phyloP scores from a whole-genome alignment of 1,284 basidiomycete species.

The Prillingera fragicola region DNA sequence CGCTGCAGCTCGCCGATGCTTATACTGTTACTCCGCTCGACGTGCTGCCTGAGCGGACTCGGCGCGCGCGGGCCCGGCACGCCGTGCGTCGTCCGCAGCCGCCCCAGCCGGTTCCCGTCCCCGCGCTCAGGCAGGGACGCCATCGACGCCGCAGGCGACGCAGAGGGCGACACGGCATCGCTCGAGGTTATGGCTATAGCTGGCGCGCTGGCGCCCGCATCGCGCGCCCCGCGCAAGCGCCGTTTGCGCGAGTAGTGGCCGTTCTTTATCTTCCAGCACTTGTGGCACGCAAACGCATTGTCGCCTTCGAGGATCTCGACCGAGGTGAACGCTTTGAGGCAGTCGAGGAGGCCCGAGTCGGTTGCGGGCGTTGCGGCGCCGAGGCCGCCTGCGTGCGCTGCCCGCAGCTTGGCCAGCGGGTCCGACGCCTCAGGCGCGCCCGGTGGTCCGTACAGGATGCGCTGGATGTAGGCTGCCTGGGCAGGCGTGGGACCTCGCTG shows the following conservation, averaged over 20 bases:
- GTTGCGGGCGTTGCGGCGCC: constrained; percentile 1
- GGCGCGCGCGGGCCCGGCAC: constrained; percentile 32
- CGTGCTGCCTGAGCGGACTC: constrained; percentile 32
- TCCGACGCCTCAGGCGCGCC: constrained; percentile 20
- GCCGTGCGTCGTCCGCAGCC: no score
- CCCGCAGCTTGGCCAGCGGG: constrained; percentile 37
- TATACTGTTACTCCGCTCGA: constrained; percentile 9
- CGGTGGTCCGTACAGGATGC: constrained; percentile 41
- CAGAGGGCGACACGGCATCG: no score
- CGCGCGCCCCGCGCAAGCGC: background rate
- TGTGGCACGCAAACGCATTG: constrained; percentile 85
- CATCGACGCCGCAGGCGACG: no score
- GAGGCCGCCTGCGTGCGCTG: constrained; percentile 29
- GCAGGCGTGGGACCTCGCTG: constrained; percentile 39
- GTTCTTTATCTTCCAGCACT: constrained; percentile 71
- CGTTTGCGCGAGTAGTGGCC: constrained; percentile 29
- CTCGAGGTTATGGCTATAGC: no score
- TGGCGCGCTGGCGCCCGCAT: no score
- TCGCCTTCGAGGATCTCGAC: constrained; percentile 89
- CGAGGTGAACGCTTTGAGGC: constrained; percentile 75
- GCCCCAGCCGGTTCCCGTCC: no score
- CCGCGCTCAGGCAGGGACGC: no score
- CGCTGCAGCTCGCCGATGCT: no score
- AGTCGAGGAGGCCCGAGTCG: constrained; percentile 51
- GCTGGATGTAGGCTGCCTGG: constrained; percentile 48